Evolutionary conservation across 345 rosid species (phyloP), one percentile per base, ranked within the genome.

Genomic region (Euphorbia lathyris): DNA sequence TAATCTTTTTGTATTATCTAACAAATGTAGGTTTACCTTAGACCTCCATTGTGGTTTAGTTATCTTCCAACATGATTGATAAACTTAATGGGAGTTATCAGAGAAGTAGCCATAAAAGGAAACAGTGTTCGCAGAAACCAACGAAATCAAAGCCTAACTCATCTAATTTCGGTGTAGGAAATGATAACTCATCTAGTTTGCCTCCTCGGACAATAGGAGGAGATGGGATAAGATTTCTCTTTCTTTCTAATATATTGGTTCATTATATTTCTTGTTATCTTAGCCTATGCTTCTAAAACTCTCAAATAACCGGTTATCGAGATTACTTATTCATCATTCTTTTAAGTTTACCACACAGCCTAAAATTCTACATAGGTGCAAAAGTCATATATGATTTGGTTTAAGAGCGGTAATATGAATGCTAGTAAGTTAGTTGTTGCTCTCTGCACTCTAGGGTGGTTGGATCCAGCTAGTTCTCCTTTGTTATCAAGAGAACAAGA

Each of bases 181-280:
- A n/a, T n/a, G n/a, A n/a, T n/a, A n/a, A n/a, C n/a, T n/a, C n/a
- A n/a, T n/a, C n/a, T n/a, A n/a, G n/a, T n/a, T n/a, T n/a, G n/a
- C n/a, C n/a, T n/a, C n/a, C n/a, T n/a, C n/a, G n/a, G 12, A 53
- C 8, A 36, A 51, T 67, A 22, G 70, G 70, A 23, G 70, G 53
- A 1, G 70, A 67, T 0, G 70, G 70, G 61, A 61, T 67, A n/a
- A 67, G 61, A 27, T 67, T 53, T 51, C 68, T 25, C 29, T 26
- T 65, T 23, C 53, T 42, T 26, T 26, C 42, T 22, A 7, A 13
- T 65, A 58, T 65, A 8, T n/a, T n/a, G n/a, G n/a, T n/a, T n/a
- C n/a, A n/a, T n/a, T n/a, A n/a, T n/a, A 51, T 51, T 19, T 20
- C 56, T n/a, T 51, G 22, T 11, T 51, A n/a, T 19, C 9, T 20